Base-by-base conservation (phyloP, 1,284 basidiomycete species). In the Tilletia horrida region DNA sequence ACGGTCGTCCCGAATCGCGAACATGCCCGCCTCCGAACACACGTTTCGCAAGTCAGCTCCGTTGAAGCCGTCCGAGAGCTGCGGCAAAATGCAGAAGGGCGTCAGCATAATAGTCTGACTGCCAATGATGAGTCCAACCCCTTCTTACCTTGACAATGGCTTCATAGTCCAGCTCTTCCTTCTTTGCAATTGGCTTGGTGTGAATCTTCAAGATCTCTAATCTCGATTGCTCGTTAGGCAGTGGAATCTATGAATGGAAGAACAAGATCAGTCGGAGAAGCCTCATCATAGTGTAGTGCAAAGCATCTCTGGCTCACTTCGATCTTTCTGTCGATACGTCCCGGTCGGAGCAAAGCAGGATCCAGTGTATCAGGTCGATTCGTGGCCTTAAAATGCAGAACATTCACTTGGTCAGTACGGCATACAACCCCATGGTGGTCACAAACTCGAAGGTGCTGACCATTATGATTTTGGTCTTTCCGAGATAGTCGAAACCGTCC, bases 191-290 rank as follows among this genome's bases (percentile, higher is more conserved):
- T 2, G 92, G 91, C 57, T 88, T 89, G 16, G 93, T 89, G 80
- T 99, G 96, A 71, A 99, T 98, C 85, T 97, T 98, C 71, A 99
- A 86, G 78, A 99, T 98, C 83, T 98, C 96, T 69, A 95, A 82
- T 29, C 87, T 83, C 2, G 92, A 93, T 83, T 97, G 93, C 82
- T 98, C 96, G 79, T 99, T 98, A 0, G 96, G 96, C 62, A 98
- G 85, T 8, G 95, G 95, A 64, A 98, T 92, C 84, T 59, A 27
- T 55, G 7, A 25, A 7, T 27, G 3, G 18, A 27, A 31, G 27
- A 35, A n/a, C n/a, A 9, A 59, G 2, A 40, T 16, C 55, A 35
- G 27, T 31, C 9, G n/a, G 50, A 52, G 50, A 13, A n/a, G 18
- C 23, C 18, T n/a, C 47, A n/a, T 48, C 55, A 35, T 40, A 11